phyloP scores from a whole-genome alignment of 2,329 filamentous ascomycete genomes.

The Sporothrix humicola region DNA sequence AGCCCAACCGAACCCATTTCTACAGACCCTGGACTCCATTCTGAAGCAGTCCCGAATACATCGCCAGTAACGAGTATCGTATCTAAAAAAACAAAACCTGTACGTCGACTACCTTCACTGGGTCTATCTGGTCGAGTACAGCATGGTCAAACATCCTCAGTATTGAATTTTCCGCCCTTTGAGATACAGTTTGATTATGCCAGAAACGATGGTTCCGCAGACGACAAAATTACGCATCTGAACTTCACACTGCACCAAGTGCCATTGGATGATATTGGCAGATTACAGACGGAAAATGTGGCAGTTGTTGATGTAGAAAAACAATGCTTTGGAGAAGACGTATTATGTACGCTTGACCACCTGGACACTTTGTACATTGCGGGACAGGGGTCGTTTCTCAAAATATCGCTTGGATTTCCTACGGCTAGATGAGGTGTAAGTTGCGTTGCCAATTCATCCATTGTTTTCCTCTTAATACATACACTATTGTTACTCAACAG shows the following conservation, averaged over 20 bases:
- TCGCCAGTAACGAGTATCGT: background rate
- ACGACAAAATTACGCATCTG: background rate
- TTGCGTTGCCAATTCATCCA: background rate
- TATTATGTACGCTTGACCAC: background rate
- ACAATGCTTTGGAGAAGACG: background rate
- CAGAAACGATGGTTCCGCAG: background rate
- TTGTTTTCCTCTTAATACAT: background rate
- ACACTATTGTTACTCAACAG: background rate
- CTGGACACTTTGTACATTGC: background rate
- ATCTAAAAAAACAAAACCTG: background rate
- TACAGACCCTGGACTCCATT: background rate
- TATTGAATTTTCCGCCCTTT: background rate
- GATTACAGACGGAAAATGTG: background rate
- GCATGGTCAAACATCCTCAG: background rate
- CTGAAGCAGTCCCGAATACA: background rate
- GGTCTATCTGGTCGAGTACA: background rate
- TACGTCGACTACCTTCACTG: background rate
- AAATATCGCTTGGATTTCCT: background rate
- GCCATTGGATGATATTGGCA: background rate
- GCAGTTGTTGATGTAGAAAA: background rate
- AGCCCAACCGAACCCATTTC: background rate
- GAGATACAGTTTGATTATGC: conserved; percentile 15
- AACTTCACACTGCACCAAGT: background rate
- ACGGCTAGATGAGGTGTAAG: background rate
- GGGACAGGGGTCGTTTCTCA: background rate